phyloP scores from a whole-genome alignment of 192 early-diverging fungal species.

The Geranomyces michiganensis region DNA sequence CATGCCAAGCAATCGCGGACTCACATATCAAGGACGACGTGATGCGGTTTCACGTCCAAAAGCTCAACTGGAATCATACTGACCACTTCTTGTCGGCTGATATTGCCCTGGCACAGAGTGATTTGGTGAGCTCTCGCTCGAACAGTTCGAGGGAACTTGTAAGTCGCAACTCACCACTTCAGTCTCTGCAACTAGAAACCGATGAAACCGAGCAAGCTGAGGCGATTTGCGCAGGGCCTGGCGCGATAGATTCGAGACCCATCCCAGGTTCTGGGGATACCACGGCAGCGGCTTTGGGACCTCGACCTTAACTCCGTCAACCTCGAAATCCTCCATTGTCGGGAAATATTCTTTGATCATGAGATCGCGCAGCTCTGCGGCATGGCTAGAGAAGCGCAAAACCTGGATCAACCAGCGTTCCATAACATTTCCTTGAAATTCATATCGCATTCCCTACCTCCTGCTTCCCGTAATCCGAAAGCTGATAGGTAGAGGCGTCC shows the following conservation, averaged over 20 bases:
- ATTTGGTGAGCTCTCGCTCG: background rate
- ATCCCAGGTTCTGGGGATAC: conserved; percentile 92
- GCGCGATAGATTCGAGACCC: conserved; percentile 82
- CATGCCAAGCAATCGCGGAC: background rate
- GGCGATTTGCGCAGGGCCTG: conserved; percentile 74
- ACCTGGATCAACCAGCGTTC: background rate
- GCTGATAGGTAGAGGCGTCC: conserved; percentile 79
- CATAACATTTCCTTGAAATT: background rate
- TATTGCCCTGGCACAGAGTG: conserved; percentile 71
- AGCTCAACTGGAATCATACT: conserved; percentile 97
- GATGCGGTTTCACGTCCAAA: conserved; percentile 85
- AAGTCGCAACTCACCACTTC: conserved; percentile 56
- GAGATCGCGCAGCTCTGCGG: conserved; percentile 69
- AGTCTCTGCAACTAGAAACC: conserved; percentile 96
- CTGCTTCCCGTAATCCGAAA: conserved; percentile 94
- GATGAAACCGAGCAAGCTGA: conserved; percentile 81
- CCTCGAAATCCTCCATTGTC: conserved; percentile 47
- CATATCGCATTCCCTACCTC: conserved; percentile 47
- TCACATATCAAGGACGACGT: conserved; percentile 57
- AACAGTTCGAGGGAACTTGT: background rate
- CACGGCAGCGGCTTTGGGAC: conserved; percentile 80
- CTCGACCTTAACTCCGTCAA: conserved; percentile 75
- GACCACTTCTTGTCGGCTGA: conserved; percentile 94
- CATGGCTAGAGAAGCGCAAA: conserved; percentile 54
- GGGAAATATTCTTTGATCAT: conserved; percentile 71